phyloP scores from a whole-genome alignment of 1,284 basidiomycete genomes.

The Rhodotorula glutinis region DNA sequence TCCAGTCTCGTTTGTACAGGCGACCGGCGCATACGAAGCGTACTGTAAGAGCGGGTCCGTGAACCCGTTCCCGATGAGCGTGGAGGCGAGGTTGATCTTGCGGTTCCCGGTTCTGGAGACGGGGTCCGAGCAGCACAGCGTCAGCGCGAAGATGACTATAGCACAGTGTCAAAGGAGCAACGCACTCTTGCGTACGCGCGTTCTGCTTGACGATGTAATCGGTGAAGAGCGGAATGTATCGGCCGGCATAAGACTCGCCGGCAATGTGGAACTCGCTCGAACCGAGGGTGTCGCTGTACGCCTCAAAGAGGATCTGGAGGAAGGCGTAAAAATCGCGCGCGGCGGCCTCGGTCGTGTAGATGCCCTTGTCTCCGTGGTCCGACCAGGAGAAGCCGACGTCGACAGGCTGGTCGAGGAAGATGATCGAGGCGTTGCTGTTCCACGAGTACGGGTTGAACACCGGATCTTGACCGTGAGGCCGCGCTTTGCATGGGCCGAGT shows the following conservation, averaged over 20 bases:
- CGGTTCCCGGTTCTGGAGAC: slow-evolving; percentile 6
- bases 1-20: slow-evolving; percentile 38
- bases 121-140: not conserved
- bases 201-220: slow-evolving; percentile 43
- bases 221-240: slow-evolving; percentile 43
- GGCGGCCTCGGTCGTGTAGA: slow-evolving; percentile 46
- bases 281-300: slow-evolving; percentile 44
- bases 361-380: slow-evolving; percentile 44
- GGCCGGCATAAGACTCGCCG: slow-evolving; percentile 39
- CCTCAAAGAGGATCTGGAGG: slow-evolving; percentile 49
- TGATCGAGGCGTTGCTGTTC: slow-evolving; percentile 48
- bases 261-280: slow-evolving; percentile 37
- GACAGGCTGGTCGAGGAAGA: slow-evolving; percentile 46
- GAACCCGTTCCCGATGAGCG: slow-evolving; percentile 43
- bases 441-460: slow-evolving; percentile 42
- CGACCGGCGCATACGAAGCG: slow-evolving; percentile 39
- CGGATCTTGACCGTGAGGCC: slow-evolving; percentile 23
- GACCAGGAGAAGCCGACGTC: slow-evolving; percentile 50
- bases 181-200: slow-evolving; percentile 1
- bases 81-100: slow-evolving; percentile 38
- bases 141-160: not conserved
- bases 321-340: slow-evolving; percentile 47
- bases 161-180: not conserved
- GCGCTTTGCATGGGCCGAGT: slow-evolving; percentile 49
- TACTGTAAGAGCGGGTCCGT: slow-evolving; percentile 43